Conservation (phyloP, 1,139 yeast species). For the Yamadazyma oceani region DNA sequence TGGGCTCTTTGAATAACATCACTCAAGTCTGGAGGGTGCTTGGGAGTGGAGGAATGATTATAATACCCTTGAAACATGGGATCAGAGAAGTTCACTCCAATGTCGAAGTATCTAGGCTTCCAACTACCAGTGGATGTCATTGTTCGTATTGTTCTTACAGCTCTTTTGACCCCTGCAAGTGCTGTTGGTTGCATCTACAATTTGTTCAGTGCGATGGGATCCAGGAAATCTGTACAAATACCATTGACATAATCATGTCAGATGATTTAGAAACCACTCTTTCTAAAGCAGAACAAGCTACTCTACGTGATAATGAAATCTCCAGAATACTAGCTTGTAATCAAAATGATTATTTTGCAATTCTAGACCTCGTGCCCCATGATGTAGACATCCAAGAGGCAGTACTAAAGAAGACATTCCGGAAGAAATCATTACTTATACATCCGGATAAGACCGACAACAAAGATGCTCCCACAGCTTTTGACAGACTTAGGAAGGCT, state of each 20-base stretch:
- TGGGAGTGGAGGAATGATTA: constrained; percentile 53
- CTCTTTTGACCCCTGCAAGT: too few species aligned
- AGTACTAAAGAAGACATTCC: constrained; percentile 47
- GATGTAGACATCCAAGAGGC: constrained; percentile 28
- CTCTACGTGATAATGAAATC: constrained; percentile 55
- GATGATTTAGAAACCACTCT: constrained; percentile 33
- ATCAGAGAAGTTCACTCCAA: constrained; percentile 86
- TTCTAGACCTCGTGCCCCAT: constrained; percentile 53
- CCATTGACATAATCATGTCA: not conserved
- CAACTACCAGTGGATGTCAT: constrained; percentile 20
- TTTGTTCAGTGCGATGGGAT: constrained; percentile 3
- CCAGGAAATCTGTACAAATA: too few species aligned
- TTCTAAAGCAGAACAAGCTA: constrained; percentile 33
- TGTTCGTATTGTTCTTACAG: too few species aligned
- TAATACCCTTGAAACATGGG: constrained; percentile 82
- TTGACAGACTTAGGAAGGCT: constrained; percentile 50
- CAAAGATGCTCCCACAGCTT: constrained; percentile 59
- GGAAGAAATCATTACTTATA: constrained; percentile 61
- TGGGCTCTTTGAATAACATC: constrained; percentile 68
- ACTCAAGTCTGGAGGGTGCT: constrained; percentile 68
- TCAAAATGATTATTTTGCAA: constrained; percentile 53
- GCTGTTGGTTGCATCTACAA: not conserved
- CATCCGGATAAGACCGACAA: constrained; percentile 70
- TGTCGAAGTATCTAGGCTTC: constrained; percentile 49
- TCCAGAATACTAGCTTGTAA: constrained; percentile 49